Percentiles rank a stretch among this genome's conserved stretches.
Conservation (phyloP, 2,329 filamentous ascomycete genomes). For the Sarocladiaceae sp. region DNA sequence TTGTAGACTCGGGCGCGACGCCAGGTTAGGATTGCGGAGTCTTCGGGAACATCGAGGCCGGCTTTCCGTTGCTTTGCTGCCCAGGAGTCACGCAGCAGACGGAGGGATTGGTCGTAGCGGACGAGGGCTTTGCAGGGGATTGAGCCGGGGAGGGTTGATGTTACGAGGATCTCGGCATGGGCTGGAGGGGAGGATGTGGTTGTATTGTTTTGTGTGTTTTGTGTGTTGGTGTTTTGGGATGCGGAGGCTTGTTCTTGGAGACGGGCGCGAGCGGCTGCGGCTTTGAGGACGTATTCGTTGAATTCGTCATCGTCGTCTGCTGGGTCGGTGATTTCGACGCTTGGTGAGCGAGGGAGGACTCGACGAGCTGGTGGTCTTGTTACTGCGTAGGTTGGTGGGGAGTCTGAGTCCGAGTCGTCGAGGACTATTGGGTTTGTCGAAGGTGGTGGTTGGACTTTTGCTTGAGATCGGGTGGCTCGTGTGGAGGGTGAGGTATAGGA, state of each 20-base stretch:
- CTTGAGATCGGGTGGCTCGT: constrained; percentile 11
- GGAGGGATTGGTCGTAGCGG: constrained; percentile 63
- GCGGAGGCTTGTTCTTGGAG: constrained; percentile 12
- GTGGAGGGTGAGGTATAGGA: constrained; percentile 14
- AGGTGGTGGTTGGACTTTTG: constrained; percentile 7
- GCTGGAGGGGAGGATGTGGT: background rate
- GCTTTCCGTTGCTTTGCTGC: constrained; percentile 52
- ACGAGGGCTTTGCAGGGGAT: constrained; percentile 55
- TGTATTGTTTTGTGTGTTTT: background rate
- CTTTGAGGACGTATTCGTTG: constrained; percentile 40
- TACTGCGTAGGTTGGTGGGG: constrained; percentile 15
- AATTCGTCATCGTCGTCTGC: constrained; percentile 37
- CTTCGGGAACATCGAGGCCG: constrained; percentile 32
- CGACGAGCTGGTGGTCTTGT: constrained; percentile 1
- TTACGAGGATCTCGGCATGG: constrained; percentile 38
- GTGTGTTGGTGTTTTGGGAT: background rate
- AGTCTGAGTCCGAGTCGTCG: constrained; percentile 29
- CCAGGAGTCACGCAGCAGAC: constrained; percentile 67
- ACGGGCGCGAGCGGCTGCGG: constrained; percentile 27
- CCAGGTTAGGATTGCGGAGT: constrained; percentile 74
- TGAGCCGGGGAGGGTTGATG: constrained; percentile 59
- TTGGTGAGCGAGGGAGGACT: constrained; percentile 5
- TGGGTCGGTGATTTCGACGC: constrained; percentile 16
- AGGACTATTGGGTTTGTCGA: constrained; percentile 20
- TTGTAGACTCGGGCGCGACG: constrained; percentile 68